Evolutionary conservation across 106 monocot genomes (phyloP).

Genomic region (Apostasia ramifera): DNA sequence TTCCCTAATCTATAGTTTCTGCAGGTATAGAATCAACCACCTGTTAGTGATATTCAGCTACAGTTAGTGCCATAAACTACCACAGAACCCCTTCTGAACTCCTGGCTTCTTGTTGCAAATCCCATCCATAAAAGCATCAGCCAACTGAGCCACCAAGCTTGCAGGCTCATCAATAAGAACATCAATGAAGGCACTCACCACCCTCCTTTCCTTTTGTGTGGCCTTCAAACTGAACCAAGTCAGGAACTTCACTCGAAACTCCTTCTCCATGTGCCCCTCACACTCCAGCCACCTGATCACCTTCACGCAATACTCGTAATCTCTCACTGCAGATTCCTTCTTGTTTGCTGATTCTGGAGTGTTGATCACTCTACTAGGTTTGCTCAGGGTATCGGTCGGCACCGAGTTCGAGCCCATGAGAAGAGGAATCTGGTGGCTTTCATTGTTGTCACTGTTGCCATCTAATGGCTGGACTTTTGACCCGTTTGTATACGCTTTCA

Average conservation of each 20-base stretch:
- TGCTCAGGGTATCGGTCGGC: slow-evolving; percentile 36
- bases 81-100: slow-evolving; percentile 36
- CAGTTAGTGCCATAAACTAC: slow-evolving; percentile 44
- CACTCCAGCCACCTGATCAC: slow-evolving; percentile 83
- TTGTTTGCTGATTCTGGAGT: slow-evolving; percentile 31
- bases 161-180: slow-evolving; percentile 73
- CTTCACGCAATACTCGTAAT: slow-evolving; percentile 88
- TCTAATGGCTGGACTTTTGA: slow-evolving; percentile 16
- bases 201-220: slow-evolving; percentile 55
- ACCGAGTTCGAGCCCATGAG: slow-evolving; percentile 36
- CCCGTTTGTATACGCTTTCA: slow-evolving; percentile 10
- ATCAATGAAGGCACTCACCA: slow-evolving; percentile 73
- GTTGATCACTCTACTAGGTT: slow-evolving; percentile 21
- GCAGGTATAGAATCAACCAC: neutral
- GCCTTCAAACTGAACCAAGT: slow-evolving; percentile 96
- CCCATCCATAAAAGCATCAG: slow-evolving; percentile 76
- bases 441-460: slow-evolving; percentile 27
- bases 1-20: no score
- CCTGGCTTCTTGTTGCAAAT: slow-evolving; percentile 50
- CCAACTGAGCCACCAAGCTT: slow-evolving; percentile 64
- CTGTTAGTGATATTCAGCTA: neutral
- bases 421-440: slow-evolving; percentile 14
- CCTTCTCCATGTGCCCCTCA: slow-evolving; percentile 85
- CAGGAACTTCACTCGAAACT: slow-evolving; percentile 76
- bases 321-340: slow-evolving; percentile 35